Evolutionary conservation across 805 yeast species (phyloP), one percentile per base, ranked within the genome.

Genomic region (Ogataea wickerhamii): DNA sequence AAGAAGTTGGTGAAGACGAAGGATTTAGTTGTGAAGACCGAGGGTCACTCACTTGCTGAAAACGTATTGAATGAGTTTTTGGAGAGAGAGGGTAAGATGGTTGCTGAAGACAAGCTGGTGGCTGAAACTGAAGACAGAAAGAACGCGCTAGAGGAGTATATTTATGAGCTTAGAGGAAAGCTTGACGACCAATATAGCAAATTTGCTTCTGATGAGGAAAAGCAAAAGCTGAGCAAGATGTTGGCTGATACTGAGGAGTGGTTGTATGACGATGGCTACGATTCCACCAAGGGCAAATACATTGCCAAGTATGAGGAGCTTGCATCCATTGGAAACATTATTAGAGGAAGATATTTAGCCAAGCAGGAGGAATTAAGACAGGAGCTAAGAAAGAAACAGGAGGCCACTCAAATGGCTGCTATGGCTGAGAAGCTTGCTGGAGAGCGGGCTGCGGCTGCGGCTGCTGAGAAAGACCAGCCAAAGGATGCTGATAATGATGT

Each of bases 111-210:
- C 70, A 93, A 89, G 74, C 81, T 91, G 56, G 97, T 93, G 51
- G 94, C 94, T 52, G 98, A 93, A 72, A 93, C 98, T 51, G 98
- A 93, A 75, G 97, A 93, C 72, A 87, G 88, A 69, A 93, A 93
- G 83, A 93, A 93, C 67, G 93, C 96, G 50, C 76, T 93, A 47
- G 98, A 93, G 76, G 99, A 93, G 76, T 93, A 93, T 76, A 93
- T 93, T 60, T 93, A 93, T 71, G 95, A 87, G 58, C 80, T 91
- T 68, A 85, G 98, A 73, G 95, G 95, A 64, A 93, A 93, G 74
- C 75, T 93, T 60, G 98, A 89, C 44, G 98, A 88, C 40, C 81
- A 80, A 56, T 91, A 91, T 64, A 76, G 85, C 52, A 80, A 73
- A 55, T 93, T 89, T 63, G 96, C 97, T 41, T 75, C 84, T 51